Conservation (phyloP, 768 basidiomycete species). For the Suillus bovinus region DNA sequence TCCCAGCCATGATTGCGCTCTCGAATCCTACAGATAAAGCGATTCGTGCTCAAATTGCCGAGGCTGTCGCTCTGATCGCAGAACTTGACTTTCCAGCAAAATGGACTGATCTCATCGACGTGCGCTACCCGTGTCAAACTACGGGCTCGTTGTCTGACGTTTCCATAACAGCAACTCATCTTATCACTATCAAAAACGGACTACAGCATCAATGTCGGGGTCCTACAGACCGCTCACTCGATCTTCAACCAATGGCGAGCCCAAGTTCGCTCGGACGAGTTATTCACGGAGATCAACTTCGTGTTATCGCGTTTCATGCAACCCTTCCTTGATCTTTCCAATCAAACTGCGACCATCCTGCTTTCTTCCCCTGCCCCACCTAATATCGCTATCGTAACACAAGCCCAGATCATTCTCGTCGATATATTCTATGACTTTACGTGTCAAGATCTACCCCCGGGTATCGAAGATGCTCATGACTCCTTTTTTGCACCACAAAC, state of each 20-base stretch:
- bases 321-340: conserved; percentile 84
- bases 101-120: conserved; percentile 91
- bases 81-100: conserved; percentile 86
- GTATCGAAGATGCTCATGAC: conserved; percentile 84
- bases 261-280: conserved; percentile 80
- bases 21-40: conserved; percentile 71
- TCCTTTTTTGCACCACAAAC: conserved; percentile 74
- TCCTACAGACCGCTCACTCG: conserved; percentile 92
- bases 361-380: conserved; percentile 39
- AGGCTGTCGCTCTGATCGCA: conserved; percentile 90
- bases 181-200: conserved; percentile 75
- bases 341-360: conserved; percentile 57
- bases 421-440: conserved; percentile 94
- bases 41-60: conserved; percentile 85
- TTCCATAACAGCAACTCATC: conserved; percentile 77
- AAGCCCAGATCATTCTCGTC: conserved; percentile 73
- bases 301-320: conserved; percentile 82
- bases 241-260: conserved; percentile 95
- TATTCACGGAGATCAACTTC: conserved; percentile 90
- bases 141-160: neutral
- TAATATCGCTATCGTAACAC: conserved; percentile 57
- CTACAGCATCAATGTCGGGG: conserved; percentile 84
- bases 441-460: conserved; percentile 92
- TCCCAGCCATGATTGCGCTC: conserved; percentile 89
- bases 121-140: conserved; percentile 42